A percentile compares a stretch with the other conserved stretches of the same genome.
Conservation (phyloP, 192 early-diverging fungal genomes). For the Coemansia sp. region DNA sequence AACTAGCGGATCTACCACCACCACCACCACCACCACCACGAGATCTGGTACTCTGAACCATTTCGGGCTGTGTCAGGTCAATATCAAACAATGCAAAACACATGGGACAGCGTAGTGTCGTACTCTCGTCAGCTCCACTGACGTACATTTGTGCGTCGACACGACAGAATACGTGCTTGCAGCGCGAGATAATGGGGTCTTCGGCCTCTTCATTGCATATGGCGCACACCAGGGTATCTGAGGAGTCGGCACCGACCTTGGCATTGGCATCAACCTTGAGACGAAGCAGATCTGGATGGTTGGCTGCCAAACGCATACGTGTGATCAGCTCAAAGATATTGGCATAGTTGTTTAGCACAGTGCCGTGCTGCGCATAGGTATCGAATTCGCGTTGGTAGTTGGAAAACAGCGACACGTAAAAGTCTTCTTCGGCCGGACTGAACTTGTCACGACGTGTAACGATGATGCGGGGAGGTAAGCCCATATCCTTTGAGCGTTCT, state of each 20-base stretch:
- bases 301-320: conserved; percentile 84
- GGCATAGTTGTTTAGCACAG: conserved; percentile 90
- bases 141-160: conserved; percentile 64
- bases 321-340: conserved; percentile 88
- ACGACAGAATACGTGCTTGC: conserved; percentile 90
- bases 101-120: conserved; percentile 63
- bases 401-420: conserved; percentile 79
- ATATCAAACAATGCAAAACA: conserved; percentile 75
- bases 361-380: conserved; percentile 74
- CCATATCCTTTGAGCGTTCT: conserved; percentile 83
- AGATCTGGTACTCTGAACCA: conserved; percentile 1
- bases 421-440: conserved; percentile 84
- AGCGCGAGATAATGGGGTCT: conserved; percentile 76
- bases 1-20: too few species aligned
- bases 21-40: background rate
- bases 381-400: conserved; percentile 72
- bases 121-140: conserved; percentile 30
- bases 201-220: conserved; percentile 86
- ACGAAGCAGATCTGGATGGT: conserved; percentile 78
- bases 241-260: conserved; percentile 37
- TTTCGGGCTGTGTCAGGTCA: conserved; percentile 62
- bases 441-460: conserved; percentile 78
- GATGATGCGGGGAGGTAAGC: conserved; percentile 80
- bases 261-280: conserved; percentile 52
- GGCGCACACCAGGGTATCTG: conserved; percentile 75